Conservation (phyloP, 2,329 filamentous ascomycete genomes). For the Diaporthe australafricana region DNA sequence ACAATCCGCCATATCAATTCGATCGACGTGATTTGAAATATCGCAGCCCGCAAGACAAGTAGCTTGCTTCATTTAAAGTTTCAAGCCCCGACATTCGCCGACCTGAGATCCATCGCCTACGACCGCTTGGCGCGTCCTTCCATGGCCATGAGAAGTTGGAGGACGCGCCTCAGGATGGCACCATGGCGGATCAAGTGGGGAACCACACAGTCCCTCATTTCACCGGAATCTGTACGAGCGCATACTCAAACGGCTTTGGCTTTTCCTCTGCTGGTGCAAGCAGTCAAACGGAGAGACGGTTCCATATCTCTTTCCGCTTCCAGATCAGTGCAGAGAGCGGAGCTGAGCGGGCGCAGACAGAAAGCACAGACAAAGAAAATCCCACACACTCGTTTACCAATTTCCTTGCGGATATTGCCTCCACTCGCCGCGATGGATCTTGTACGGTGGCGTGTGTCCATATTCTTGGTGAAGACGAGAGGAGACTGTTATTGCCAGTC, state of each 20-base stretch:
- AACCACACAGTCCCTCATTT: conserved; percentile 6
- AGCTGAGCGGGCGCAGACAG: conserved; percentile 18
- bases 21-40: neutral
- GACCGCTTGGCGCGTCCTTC: neutral
- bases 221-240: conserved; percentile 25
- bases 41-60: neutral
- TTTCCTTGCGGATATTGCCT: conserved; percentile 19
- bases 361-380: conserved; percentile 29
- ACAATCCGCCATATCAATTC: neutral
- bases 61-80: neutral
- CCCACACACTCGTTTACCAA: conserved; percentile 29
- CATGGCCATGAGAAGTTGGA: neutral
- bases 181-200: conserved; percentile 21
- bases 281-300: conserved; percentile 16
- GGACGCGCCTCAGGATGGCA: neutral
- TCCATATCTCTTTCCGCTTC: conserved; percentile 13
- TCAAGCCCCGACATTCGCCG: conserved; percentile 16
- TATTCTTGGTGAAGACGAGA: conserved; percentile 3
- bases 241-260: conserved; percentile 16
- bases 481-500: neutral
- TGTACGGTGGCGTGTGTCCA: conserved; percentile 5
- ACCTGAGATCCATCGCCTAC: conserved; percentile 13
- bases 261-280: conserved; percentile 14
- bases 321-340: conserved; percentile 17
- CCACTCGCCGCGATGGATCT: conserved; percentile 10